Evolutionary conservation across 1,284 basidiomycete species (phyloP).

Genomic region (Earliella scabrosa): DNA sequence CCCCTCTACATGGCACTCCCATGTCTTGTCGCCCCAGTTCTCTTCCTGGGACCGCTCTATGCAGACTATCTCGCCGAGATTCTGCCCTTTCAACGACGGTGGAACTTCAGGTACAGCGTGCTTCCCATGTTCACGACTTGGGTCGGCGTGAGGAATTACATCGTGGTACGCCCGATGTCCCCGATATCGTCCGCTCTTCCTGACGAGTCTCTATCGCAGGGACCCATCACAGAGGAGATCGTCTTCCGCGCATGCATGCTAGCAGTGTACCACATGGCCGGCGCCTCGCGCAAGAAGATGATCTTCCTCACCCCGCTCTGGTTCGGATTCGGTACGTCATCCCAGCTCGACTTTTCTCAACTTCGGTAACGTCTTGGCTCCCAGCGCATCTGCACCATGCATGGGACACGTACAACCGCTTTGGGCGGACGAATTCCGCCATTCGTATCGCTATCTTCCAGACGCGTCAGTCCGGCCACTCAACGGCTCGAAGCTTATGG

Average conservation of each 20-base stretch:
- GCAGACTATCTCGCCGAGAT: slow-evolving; percentile 55
- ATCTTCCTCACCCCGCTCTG: slow-evolving; percentile 84
- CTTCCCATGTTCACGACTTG: slow-evolving; percentile 50
- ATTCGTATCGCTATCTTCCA: slow-evolving; percentile 61
- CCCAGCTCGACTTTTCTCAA: slow-evolving; percentile 6
- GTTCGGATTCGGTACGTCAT: slow-evolving; percentile 80
- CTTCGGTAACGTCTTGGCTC: not conserved
- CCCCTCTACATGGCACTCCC: slow-evolving; percentile 43
- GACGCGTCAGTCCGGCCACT: slow-evolving; percentile 53
- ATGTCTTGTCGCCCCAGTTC: slow-evolving; percentile 72
- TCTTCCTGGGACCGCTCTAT: slow-evolving; percentile 89
- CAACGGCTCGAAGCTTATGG: slow-evolving; percentile 6
- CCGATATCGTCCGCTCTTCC: not conserved
- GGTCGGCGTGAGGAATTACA: slow-evolving; percentile 75
- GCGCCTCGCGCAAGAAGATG: slow-evolving; percentile 58
- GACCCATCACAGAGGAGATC: slow-evolving; percentile 91
- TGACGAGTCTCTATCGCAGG: slow-evolving; percentile 48
- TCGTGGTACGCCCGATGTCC: slow-evolving; percentile 61
- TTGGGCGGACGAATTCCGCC: slow-evolving; percentile 67
- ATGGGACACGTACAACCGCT: slow-evolving; percentile 79
- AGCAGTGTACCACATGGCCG: slow-evolving; percentile 70
- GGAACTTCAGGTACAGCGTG: slow-evolving; percentile 49
- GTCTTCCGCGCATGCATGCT: slow-evolving; percentile 91
- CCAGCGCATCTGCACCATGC: slow-evolving; percentile 93
- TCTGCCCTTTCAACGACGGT: slow-evolving; percentile 68